Evolutionary conservation across 805 yeast genomes (phyloP), one percentile per base, ranked within the genome.

Genomic region (Candida patagonica): DNA sequence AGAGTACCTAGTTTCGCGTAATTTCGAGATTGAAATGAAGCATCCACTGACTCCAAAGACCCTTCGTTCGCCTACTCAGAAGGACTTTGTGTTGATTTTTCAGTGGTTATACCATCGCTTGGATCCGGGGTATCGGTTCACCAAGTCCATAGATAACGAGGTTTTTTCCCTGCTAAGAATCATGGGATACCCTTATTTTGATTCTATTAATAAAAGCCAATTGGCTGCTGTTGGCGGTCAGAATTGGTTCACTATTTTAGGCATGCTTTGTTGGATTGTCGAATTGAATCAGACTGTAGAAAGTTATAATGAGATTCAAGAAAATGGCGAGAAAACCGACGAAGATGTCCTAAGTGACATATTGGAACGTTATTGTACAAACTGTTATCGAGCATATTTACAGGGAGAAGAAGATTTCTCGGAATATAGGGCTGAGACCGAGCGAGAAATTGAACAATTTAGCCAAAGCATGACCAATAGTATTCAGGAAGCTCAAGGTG

Each of bases 201-300:
- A 82, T 30, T 66, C 83, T 0, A 77, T 88, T 29, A 83, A 80
- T 57, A 79, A 87, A 53, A 80, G 92, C 1, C 94, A 85, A 55
- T 78, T 87, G 27, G 76, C 87, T 27, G 95, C 95, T 0, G 95
- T 85, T 9, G 95, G 95, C 5, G 94, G 95, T 2, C 77, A 80
- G 36, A 56, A 53, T 40, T 87, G 96, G 96, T 86, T 84, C 9
- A 71, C 72, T 6, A 83, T 85, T 48, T 58, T 87, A 30, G 95
- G 92, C 1, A 74, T 88, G 72, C 62, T 87, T 17, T 78, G 80
- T 56, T 87, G 96, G 96, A 56, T 87, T 33, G 76, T 80, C 4
- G 74, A 75, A 47, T 66, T 76, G 44, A 77, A 67, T 50, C 54
- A 45, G 46, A 67, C 64, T 38, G 57, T 65, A 42, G 74, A 71